phyloP scores from a whole-genome alignment of 2,329 filamentous ascomycete species.

The Pseudopithomyces maydicus region DNA sequence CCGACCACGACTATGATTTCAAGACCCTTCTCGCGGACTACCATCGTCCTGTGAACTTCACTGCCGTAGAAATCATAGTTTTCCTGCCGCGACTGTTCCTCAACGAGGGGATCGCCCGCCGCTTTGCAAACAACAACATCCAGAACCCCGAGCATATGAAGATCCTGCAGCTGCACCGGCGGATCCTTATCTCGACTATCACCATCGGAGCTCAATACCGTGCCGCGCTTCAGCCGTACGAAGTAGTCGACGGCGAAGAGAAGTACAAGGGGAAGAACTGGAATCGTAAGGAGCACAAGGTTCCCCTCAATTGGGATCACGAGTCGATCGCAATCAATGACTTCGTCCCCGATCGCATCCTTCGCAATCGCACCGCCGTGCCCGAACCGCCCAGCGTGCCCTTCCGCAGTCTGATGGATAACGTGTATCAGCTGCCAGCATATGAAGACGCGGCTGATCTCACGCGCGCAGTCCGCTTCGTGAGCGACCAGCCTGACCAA shows the following conservation, averaged over 20 bases:
- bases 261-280: not conserved
- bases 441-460: slow-evolving; percentile 10
- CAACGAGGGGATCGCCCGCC: slow-evolving; percentile 1
- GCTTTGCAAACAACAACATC: slow-evolving; percentile 8
- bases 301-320: not conserved
- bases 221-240: not conserved
- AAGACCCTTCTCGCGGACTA: not conserved
- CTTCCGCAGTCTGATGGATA: not conserved
- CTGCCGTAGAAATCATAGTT: slow-evolving; percentile 10
- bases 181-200: too few species aligned
- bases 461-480: slow-evolving; percentile 8
- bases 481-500: not conserved
- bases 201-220: not conserved
- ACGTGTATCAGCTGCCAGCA: slow-evolving; percentile 4
- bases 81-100: slow-evolving; percentile 6
- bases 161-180: slow-evolving; percentile 1
- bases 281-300: not conserved
- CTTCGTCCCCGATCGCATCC: slow-evolving; percentile 4
- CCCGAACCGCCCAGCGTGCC: slow-evolving; percentile 1
- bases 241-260: not conserved
- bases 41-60: not conserved
- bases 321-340: slow-evolving; percentile 1
- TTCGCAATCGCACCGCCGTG: not conserved
- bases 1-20: not conserved
- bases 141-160: not conserved